A percentile compares a stretch with the other conserved stretches of the same genome.
phyloP scores from a whole-genome alignment of 495 filamentous ascomycete species.

The Xylaria intraflava region DNA sequence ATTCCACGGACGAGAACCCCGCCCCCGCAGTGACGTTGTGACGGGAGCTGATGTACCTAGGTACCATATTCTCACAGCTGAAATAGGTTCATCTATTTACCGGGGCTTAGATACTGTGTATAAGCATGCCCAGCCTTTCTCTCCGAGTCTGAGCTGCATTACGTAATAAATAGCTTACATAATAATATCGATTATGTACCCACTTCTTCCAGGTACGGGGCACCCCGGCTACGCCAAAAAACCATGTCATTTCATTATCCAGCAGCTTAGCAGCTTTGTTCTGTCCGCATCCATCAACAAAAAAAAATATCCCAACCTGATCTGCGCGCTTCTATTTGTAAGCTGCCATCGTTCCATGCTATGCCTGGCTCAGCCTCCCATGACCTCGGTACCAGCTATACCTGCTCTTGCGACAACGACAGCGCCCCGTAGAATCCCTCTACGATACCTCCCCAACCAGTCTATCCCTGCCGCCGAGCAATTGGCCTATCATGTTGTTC shows the following conservation, averaged over 20 bases:
- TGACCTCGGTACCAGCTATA: background rate
- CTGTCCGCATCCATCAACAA: too few species aligned
- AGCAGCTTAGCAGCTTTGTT: too few species aligned
- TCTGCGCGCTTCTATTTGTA: background rate
- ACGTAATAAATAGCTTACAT: too few species aligned
- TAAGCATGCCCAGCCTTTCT: too few species aligned
- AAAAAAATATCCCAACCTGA: background rate
- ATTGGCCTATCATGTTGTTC: conserved; percentile 58
- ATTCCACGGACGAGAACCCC: background rate
- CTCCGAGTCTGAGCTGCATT: too few species aligned
- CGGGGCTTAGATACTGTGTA: background rate
- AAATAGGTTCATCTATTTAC: too few species aligned
- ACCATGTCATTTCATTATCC: background rate
- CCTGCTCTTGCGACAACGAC: background rate
- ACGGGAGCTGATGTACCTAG: background rate
- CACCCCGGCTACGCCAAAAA: background rate
- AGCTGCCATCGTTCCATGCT: background rate
- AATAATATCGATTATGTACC: too few species aligned
- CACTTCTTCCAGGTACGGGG: too few species aligned
- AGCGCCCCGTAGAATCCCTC: background rate
- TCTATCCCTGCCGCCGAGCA: background rate
- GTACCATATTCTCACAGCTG: too few species aligned
- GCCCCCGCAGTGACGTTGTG: conserved; percentile 10
- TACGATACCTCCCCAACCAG: background rate
- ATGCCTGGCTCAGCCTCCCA: background rate